phyloP scores from a whole-genome alignment of 176 grass and related monocot genomes.

The Aegilops longissima region DNA sequence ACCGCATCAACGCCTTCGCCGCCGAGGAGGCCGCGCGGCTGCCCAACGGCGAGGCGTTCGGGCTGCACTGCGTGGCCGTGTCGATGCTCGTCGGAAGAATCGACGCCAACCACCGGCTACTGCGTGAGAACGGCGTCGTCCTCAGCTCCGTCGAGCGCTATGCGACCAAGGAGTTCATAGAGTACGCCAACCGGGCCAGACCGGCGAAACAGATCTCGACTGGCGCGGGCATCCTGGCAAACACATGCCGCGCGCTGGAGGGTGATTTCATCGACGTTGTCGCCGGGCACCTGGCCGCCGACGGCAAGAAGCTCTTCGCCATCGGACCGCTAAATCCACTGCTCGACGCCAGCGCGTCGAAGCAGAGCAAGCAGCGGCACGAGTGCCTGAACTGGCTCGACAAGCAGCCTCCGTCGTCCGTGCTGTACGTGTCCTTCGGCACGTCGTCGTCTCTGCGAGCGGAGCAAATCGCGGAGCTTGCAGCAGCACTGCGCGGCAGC shows the following conservation, averaged over 20 bases:
- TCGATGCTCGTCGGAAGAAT: background rate
- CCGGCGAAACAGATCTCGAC: background rate
- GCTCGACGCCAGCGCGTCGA: background rate
- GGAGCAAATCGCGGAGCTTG: slow-evolving; percentile 50
- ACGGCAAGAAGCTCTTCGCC: slow-evolving; percentile 42
- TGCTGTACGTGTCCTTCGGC: slow-evolving; percentile 73
- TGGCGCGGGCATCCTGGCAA: slow-evolving; percentile 18
- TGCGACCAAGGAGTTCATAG: slow-evolving; percentile 27
- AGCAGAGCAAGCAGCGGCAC: slow-evolving; percentile 4
- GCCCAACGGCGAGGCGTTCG: slow-evolving; percentile 23
- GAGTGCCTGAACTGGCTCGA: slow-evolving; percentile 68
- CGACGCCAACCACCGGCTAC: slow-evolving; percentile 3
- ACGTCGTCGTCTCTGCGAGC: slow-evolving; percentile 25
- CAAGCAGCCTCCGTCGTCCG: slow-evolving; percentile 47
- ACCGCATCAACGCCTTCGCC: slow-evolving; percentile 44
- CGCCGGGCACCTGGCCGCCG: background rate
- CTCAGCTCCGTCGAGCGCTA: background rate
- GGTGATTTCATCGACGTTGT: slow-evolving; percentile 53
- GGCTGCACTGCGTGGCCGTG: slow-evolving; percentile 26
- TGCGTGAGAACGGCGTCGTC: slow-evolving; percentile 3
- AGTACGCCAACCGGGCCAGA: background rate
- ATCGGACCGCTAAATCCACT: slow-evolving; percentile 37
- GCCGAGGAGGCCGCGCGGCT: slow-evolving; percentile 14
- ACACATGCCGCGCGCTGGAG: slow-evolving; percentile 45
- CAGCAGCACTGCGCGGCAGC: slow-evolving; percentile 40